A percentile compares a stretch with the other conserved stretches of the same genome.
Evolutionary conservation across 2,329 filamentous ascomycete genomes (phyloP).

Genomic region (Trichoderma sp.): DNA sequence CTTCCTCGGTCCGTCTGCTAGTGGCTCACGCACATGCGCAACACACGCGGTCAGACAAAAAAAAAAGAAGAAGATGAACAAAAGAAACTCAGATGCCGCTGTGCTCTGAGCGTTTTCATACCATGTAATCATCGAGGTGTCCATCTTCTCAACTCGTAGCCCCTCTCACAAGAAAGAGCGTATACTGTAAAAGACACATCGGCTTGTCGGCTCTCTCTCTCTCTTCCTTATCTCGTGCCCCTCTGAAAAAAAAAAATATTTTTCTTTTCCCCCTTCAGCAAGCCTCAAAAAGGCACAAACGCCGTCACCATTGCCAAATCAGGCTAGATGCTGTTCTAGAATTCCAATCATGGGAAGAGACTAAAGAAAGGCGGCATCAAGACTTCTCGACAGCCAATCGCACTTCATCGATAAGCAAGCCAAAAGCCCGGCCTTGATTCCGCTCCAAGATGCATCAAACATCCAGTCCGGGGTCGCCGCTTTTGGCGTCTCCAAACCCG

Average conservation of each 20-base stretch:
- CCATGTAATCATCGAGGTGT: neutral
- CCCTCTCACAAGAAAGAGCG: neutral
- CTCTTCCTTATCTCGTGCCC: neutral
- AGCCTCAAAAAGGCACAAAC: neutral
- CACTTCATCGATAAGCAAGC: slow-evolving; percentile 2
- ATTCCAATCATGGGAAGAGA: neutral
- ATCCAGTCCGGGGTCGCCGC: slow-evolving; percentile 4
- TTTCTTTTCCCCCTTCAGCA: neutral
- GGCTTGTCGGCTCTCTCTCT: neutral
- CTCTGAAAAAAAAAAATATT: neutral
- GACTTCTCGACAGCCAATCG: neutral
- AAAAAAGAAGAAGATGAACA: neutral
- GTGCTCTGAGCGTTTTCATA: neutral
- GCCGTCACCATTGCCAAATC: neutral
- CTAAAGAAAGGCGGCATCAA: neutral
- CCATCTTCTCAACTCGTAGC: neutral
- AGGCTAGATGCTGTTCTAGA: neutral
- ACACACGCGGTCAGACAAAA: neutral
- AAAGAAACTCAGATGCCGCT: neutral
- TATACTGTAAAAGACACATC: neutral
- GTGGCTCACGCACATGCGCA: neutral
- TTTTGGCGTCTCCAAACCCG: neutral
- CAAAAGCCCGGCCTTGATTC: neutral
- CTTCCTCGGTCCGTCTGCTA: slow-evolving; percentile 1
- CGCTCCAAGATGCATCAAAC: neutral